Base-by-base conservation (phyloP, 176 grass and related monocot species). In the Miscanthus lutarioriparius region DNA sequence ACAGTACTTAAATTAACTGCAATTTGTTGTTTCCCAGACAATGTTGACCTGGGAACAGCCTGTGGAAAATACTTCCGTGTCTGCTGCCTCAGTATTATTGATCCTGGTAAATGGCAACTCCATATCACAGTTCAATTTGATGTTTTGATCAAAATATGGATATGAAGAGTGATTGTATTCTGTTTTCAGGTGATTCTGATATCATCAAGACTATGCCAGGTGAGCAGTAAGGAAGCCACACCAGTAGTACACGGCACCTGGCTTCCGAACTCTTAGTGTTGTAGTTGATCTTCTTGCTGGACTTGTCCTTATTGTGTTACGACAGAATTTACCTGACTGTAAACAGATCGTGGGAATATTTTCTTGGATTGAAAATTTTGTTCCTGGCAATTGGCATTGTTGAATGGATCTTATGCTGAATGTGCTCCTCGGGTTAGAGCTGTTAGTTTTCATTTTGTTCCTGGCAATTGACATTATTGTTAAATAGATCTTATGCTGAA, bases 41-140 rank as follows among this genome's bases (percentile, higher is more conserved):
- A 95, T 58, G 93, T 95, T 80, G 93, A 95, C 35, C 67, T 91
- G 33, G 93, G 93, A 39, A 96, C 93, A 0, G 86, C 91, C 16
- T 96, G 93, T 54, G 93, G 93, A 74, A 96, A 96, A 87, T 89
- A 93, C 82, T 93, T 72, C 82, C 73, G 91, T 2, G 93, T 96
- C n/a, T 92, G 91, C 82, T 96, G 91, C 48, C 88, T 95, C 13
- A 96, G 91, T 64, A 91, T 96, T 81, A 62, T 96, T 54, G 93
- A 96, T 82, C 91, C 93, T 40, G 88, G 91, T 96, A 92, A 77
- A 13, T 43, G 25, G 0, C 2, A 0, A 3, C 4, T 7, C 26
- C 62, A 30, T 28, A 28, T 15, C 25, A 28, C 26, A 64, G 11
- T 11, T 15, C 11, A 26, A 14, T 9, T 30, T 28, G 26, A 32